These are phyloP conservation scores for Leccinum incarnatum DNA, from an alignment of 768 basidiomycete species.

Conservation along the genomic window DNA sequence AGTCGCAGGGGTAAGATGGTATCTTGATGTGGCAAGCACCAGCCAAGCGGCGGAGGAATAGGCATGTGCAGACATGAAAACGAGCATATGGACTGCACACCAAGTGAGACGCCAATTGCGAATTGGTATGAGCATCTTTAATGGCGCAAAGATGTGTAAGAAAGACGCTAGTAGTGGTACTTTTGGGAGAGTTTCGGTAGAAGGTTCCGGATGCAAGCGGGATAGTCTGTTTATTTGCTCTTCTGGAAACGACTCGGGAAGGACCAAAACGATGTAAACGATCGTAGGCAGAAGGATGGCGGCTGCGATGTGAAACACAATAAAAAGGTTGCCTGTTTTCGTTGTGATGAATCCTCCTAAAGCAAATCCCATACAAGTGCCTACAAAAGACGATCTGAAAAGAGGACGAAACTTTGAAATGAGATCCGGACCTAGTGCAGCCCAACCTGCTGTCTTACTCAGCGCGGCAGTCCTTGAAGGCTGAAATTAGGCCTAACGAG, in stretches of 20 bases:
- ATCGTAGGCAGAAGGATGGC: conserved; percentile 14
- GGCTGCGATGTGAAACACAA: conserved; percentile 22
- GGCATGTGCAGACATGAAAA: conserved; percentile 15
- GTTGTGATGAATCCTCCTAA: conserved; percentile 32
- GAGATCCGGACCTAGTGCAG: conserved; percentile 21
- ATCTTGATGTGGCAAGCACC: conserved; percentile 25
- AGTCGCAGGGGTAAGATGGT: conserved; percentile 26
- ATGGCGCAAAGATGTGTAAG: conserved; percentile 20
- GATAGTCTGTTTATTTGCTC: conserved; percentile 20
- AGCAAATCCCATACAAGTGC: conserved; percentile 26
- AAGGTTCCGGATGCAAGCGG: neutral
- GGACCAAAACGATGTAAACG: conserved; percentile 22
- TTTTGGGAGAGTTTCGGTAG: neutral
- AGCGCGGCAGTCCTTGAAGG: conserved; percentile 24
- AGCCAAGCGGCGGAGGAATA: conserved; percentile 20
- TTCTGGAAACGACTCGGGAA: conserved; percentile 33
- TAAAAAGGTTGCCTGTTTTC: conserved; percentile 15
- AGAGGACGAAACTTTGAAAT: neutral
- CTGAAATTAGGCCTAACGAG: conserved; percentile 6
- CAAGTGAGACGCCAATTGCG: conserved; percentile 31
- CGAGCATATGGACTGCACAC: conserved; percentile 27
- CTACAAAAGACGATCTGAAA: conserved; percentile 9
- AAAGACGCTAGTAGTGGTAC: neutral
- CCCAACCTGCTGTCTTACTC: conserved; percentile 30
- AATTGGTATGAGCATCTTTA: conserved; percentile 22